A percentile compares a stretch with the other conserved stretches of the same genome.
These are phyloP conservation scores for Cercis canadensis DNA, from an alignment of 306 rosid species.

Conservation along the genomic window DNA sequence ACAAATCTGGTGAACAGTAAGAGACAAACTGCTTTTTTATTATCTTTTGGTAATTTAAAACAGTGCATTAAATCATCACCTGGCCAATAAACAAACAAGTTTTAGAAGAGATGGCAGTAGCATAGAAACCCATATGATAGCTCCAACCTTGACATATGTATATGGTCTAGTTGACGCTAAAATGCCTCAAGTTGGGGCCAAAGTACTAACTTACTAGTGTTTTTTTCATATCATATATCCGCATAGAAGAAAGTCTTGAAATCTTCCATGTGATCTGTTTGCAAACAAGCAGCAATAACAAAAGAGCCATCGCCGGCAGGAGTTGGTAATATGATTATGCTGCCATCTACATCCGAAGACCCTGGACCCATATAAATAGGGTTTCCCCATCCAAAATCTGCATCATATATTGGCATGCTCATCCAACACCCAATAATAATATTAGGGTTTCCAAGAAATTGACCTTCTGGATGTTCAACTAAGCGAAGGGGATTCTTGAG, in stretches of 20 bases:
- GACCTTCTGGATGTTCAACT: background rate
- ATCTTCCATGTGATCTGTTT: background rate
- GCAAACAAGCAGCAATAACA: background rate
- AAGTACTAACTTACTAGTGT: too few species aligned
- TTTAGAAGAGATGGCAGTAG: too few species aligned
- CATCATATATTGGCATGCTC: background rate
- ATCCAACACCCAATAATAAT: background rate
- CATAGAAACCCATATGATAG: too few species aligned
- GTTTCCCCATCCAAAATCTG: conserved; percentile 4
- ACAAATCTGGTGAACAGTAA: too few species aligned
- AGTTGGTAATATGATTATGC: background rate
- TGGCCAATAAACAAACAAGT: too few species aligned
- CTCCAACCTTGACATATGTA: too few species aligned
- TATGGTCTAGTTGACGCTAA: too few species aligned
- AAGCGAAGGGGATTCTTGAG: background rate
- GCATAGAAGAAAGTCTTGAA: conserved; percentile 2
- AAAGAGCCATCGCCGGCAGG: background rate
- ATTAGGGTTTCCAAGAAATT: background rate
- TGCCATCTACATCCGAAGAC: background rate
- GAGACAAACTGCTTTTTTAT: too few species aligned
- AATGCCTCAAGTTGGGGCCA: too few species aligned
- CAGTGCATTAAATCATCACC: too few species aligned
- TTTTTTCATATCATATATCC: background rate
- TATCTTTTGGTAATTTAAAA: too few species aligned
- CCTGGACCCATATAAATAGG: background rate